Evolutionary conservation across 2,329 filamentous ascomycete genomes (phyloP), one percentile per base, ranked within the genome.

Genomic region (Canariomyces notabilis): DNA sequence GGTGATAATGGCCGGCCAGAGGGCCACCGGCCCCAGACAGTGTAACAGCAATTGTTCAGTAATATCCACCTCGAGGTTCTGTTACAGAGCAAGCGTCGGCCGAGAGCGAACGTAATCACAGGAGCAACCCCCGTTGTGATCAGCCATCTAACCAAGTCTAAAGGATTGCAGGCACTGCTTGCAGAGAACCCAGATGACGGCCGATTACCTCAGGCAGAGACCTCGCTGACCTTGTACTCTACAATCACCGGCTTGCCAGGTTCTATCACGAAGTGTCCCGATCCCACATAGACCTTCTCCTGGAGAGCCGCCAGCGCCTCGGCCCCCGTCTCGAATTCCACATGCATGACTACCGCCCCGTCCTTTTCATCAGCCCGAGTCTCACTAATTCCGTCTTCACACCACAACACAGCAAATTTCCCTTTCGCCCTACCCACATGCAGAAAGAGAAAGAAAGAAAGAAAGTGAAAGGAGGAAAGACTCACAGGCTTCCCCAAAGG

Each of bases 181-280:
- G 26, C 26, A 29, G 26, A n/a, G 4, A 29, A 29, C 26, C 9
- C 26, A 3, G 9, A 29, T 12, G 8, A 8, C 26, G 4, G 26
- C 7, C 26, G 26, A 12, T 9, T 12, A 19, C 33, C 26, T 42
- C 44, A 58, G 29, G 45, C 49, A 8, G 54, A 43, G 20, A 71
- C 67, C 56, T 72, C 64, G 49, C 67, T 70, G 46, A 72, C 66
- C 57, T 68, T 69, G 56, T 72, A 73, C 61, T 72, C 69, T 9
- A 73, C 68, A 16, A 64, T 54, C 6, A 61, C 47, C 11, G 63
- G 58, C 58, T 69, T 62, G 18, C 66, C 68, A 3, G 52, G 42
- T 52, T 67, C 64, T n/a, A 71, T n/a, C 9, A 71, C 53, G 48
- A 73, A 72, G 23, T 64, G 59, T 15, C 70, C 70, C 35, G 65